These are phyloP conservation scores for Crithidia sp. DNA, from an alignment of 208 protist genomes.

Conservation along the genomic window DNA sequence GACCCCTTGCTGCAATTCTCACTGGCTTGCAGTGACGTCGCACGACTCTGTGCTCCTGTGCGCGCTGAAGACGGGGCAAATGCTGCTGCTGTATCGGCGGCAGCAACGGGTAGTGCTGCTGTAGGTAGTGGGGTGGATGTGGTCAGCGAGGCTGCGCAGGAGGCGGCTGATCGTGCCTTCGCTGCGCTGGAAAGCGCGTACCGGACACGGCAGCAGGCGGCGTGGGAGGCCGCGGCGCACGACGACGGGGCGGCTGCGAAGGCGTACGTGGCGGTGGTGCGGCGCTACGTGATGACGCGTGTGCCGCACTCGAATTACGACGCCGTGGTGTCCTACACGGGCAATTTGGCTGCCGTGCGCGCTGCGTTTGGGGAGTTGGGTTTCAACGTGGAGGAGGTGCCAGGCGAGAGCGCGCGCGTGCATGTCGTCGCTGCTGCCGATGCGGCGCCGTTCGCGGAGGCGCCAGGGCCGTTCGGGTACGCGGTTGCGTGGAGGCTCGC, in stretches of 20 bases:
- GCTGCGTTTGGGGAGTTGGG: slow-evolving; percentile 33
- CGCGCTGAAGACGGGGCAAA: slow-evolving; percentile 3
- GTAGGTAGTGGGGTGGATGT: neutral
- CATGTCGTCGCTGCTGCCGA: slow-evolving; percentile 41
- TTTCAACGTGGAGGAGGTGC: slow-evolving; percentile 36
- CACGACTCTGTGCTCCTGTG: slow-evolving; percentile 44
- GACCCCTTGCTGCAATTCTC: slow-evolving; percentile 89
- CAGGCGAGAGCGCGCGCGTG: slow-evolving; percentile 15
- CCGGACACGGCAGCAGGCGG: slow-evolving; percentile 38
- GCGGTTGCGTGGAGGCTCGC: slow-evolving; percentile 47
- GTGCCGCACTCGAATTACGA: slow-evolving; percentile 75
- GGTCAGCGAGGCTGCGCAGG: slow-evolving; percentile 37
- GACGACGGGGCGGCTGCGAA: slow-evolving; percentile 41
- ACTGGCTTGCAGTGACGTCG: slow-evolving; percentile 75
- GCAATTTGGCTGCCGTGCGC: slow-evolving; percentile 28
- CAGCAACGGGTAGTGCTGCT: neutral
- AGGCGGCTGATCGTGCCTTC: slow-evolving; percentile 61
- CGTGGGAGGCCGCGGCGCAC: slow-evolving; percentile 54
- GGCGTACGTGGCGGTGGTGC: slow-evolving; percentile 62
- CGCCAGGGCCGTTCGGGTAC: slow-evolving; percentile 63
- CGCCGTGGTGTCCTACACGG: slow-evolving; percentile 58
- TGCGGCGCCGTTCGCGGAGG: slow-evolving; percentile 10
- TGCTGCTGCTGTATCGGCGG: neutral
- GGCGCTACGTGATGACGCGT: slow-evolving; percentile 48
- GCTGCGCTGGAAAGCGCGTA: slow-evolving; percentile 51